phyloP scores from a whole-genome alignment of 176 grass and related monocot genomes.

The Stipa capillata region DNA sequence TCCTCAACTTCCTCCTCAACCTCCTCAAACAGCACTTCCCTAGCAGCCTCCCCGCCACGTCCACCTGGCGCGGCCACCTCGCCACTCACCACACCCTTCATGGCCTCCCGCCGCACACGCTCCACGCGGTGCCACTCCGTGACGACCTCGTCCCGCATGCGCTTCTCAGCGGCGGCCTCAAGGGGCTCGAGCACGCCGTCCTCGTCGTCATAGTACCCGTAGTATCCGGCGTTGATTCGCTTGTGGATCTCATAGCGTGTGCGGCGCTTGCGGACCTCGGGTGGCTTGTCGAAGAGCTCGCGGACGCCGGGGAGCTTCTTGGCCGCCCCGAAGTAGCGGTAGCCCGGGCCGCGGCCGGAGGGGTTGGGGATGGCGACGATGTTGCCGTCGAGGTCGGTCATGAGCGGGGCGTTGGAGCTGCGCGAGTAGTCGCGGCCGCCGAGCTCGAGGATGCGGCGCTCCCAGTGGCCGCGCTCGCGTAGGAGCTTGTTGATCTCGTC shows the following conservation, averaged over 20 bases:
- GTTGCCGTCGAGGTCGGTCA: constrained; percentile 97
- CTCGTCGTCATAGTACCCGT: constrained; percentile 92
- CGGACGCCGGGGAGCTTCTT: constrained; percentile 92
- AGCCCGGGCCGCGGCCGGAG: constrained; percentile 75
- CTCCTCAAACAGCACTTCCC: constrained; percentile 75
- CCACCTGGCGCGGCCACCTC: constrained; percentile 59
- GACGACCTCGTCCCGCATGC: constrained; percentile 47
- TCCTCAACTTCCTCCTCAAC: constrained; percentile 96
- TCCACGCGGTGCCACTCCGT: constrained; percentile 76
- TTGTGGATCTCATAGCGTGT: constrained; percentile 93
- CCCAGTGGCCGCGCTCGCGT: constrained; percentile 93
- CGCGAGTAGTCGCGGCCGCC: constrained; percentile 77
- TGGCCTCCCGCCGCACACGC: constrained; percentile 60
- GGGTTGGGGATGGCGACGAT: constrained; percentile 89
- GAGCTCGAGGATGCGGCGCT: constrained; percentile 83
- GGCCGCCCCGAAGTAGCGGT: constrained; percentile 94
- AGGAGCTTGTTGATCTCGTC: constrained; percentile 99
- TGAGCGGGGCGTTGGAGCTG: constrained; percentile 54
- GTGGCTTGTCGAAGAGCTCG: constrained; percentile 94
- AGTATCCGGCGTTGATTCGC: constrained; percentile 85
- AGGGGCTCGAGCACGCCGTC: constrained; percentile 85
- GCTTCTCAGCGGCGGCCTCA: constrained; percentile 56
- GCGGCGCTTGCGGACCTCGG: constrained; percentile 67
- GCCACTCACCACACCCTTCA: constrained; percentile 76
- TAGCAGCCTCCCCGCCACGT: constrained; percentile 22